Conservation (phyloP, 1,139 yeast species). For the Sporopachydermia cereana region DNA sequence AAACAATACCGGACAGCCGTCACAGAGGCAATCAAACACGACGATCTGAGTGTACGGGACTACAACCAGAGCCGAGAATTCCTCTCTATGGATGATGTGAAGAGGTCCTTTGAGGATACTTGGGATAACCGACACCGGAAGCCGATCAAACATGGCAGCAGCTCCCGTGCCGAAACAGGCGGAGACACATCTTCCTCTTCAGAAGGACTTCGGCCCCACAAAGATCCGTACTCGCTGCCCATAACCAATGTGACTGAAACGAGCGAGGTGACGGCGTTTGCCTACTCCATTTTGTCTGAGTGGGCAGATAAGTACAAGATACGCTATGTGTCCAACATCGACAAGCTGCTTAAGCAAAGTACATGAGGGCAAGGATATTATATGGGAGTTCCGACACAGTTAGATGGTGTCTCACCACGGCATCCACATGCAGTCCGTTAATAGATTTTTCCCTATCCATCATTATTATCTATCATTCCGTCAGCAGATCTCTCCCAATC, state of each 20-base stretch:
- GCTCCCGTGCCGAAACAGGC: background rate
- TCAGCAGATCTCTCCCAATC: too few relatives aligned
- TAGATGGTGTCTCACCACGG: too few relatives aligned
- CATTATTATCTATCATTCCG: too few relatives aligned
- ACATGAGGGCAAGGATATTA: too few relatives aligned
- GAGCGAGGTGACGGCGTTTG: background rate
- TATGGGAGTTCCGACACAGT: too few relatives aligned
- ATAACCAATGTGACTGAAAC: background rate
- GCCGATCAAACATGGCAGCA: background rate
- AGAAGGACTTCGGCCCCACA: background rate
- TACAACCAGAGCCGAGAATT: conserved; percentile 1
- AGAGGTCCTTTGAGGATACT: conserved; percentile 4
- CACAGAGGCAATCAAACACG: background rate
- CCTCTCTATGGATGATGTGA: conserved; percentile 4
- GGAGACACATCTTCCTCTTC: background rate
- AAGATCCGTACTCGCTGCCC: background rate
- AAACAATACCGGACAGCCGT: background rate
- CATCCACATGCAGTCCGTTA: too few relatives aligned
- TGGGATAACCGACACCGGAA: conserved; percentile 1
- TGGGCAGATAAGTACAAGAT: conserved; percentile 5
- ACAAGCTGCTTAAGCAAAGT: background rate
- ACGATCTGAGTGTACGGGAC: conserved; percentile 1
- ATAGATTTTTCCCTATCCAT: too few relatives aligned
- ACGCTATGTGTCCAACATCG: background rate
- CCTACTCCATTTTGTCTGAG: background rate